phyloP scores from a whole-genome alignment of 1,284 basidiomycete species.

The Austroboletus novae-zelandiae region DNA sequence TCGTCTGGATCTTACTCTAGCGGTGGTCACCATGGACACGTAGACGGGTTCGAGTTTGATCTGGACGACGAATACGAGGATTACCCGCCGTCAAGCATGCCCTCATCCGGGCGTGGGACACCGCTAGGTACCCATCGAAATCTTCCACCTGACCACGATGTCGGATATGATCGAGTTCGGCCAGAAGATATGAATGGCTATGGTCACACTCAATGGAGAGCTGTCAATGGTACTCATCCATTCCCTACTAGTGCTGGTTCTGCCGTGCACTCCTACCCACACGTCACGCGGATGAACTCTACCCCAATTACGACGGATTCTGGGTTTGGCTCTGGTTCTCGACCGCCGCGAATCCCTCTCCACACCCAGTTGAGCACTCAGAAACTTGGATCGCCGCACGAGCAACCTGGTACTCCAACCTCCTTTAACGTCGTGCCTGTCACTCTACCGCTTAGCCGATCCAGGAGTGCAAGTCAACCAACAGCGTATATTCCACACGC shows the following conservation, averaged over 20 bases:
- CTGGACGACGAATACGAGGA: constrained; percentile 74
- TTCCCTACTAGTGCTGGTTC: constrained; percentile 22
- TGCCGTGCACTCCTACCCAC: constrained; percentile 29
- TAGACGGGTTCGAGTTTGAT: constrained; percentile 65
- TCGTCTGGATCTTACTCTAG: constrained; percentile 37
- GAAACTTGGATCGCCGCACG: constrained; percentile 53
- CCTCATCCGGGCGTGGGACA: constrained; percentile 66
- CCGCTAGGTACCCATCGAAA: constrained; percentile 57
- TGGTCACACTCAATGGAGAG: constrained; percentile 65
- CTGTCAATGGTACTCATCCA: constrained; percentile 33
- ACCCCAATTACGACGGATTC: constrained; percentile 48
- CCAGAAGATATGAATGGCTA: constrained; percentile 72
- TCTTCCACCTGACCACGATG: constrained; percentile 56
- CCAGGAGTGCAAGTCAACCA: constrained; percentile 75
- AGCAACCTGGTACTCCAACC: constrained; percentile 34
- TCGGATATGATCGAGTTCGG: constrained; percentile 57
- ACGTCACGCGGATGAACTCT: constrained; percentile 49
- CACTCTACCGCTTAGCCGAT: constrained; percentile 46
- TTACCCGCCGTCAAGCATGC: constrained; percentile 53
- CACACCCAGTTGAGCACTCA: constrained; percentile 74
- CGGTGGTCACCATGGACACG: constrained; percentile 54
- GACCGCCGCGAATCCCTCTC: constrained; percentile 47
- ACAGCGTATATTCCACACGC: constrained; percentile 60
- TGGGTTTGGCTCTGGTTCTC: constrained; percentile 45
- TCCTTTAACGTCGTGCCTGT: constrained; percentile 24